These are phyloP conservation scores for Trypanosomatidae sp. DNA, from an alignment of 208 protist species.

Conservation along the genomic window DNA sequence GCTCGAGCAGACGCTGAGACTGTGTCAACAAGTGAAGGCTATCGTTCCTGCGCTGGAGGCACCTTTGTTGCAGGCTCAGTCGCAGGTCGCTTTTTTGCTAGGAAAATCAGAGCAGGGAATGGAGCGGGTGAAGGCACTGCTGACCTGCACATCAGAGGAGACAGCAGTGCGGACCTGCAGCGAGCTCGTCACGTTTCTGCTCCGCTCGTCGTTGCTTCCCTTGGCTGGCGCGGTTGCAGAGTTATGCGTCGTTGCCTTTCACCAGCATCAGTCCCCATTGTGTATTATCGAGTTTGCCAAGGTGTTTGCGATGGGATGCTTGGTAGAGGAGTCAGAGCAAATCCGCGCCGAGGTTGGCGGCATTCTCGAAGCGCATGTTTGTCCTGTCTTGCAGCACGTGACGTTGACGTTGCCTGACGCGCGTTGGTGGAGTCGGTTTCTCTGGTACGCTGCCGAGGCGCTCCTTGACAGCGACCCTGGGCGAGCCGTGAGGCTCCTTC, in stretches of 20 bases:
- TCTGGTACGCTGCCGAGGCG: conserved; percentile 30
- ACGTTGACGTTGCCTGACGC: neutral
- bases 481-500: conserved; percentile 20
- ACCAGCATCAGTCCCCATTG: neutral
- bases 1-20: conserved; percentile 3
- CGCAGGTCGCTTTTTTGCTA: conserved; percentile 21
- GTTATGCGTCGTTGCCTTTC: neutral
- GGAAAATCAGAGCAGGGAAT: conserved; percentile 4
- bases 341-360: neutral
- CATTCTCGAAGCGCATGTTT: conserved; percentile 11
- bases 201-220: neutral
- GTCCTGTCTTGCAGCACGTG: conserved; percentile 12
- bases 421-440: conserved; percentile 42
- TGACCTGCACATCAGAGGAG: neutral
- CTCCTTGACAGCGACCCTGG: conserved; percentile 7
- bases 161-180: conserved; percentile 1
- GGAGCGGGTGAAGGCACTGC: conserved; percentile 1
- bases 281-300: conserved; percentile 28
- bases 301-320: conserved; percentile 25
- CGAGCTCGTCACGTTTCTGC: conserved; percentile 26
- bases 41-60: neutral
- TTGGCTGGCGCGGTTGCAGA: conserved; percentile 10
- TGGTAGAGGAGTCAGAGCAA: neutral
- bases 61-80: conserved; percentile 4
- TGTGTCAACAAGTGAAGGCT: neutral